Conservation (phyloP, 768 basidiomycete species). For the Auricularia heimuer region DNA sequence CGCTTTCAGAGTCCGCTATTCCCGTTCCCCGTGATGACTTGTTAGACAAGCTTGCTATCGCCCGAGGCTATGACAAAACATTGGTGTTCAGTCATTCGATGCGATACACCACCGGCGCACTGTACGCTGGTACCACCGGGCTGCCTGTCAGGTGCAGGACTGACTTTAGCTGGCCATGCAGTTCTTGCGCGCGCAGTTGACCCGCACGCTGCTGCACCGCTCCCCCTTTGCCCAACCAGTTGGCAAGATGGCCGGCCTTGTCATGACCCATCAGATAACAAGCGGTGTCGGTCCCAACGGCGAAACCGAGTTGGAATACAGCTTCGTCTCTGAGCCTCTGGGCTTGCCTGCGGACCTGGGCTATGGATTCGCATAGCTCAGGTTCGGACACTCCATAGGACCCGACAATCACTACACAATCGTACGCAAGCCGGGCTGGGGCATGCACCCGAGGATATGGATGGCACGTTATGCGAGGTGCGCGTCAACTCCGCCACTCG, state of each 20-base stretch:
- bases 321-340: conserved; percentile 3
- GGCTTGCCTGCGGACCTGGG: conserved; percentile 1
- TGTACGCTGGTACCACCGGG: too few relatives aligned
- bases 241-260: neutral
- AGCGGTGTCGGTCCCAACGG: neutral
- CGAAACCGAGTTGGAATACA: neutral
- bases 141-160: too few relatives aligned
- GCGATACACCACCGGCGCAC: too few relatives aligned
- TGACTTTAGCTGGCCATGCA: neutral
- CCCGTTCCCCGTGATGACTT: too few relatives aligned
- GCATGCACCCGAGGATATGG: conserved; percentile 11
- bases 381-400: conserved; percentile 1
- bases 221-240: neutral
- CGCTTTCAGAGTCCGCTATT: too few relatives aligned
- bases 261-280: neutral
- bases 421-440: conserved; percentile 12
- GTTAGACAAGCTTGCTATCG: too few relatives aligned
- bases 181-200: neutral
- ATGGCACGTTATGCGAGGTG: conserved; percentile 8
- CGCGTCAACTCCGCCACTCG: neutral
- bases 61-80: too few relatives aligned
- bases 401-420: conserved; percentile 7
- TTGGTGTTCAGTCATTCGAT: too few relatives aligned
- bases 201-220: neutral
- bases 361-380: neutral